Conservation (phyloP, 2,329 filamentous ascomycete species). For the Penicillium aurantiogriseum region DNA sequence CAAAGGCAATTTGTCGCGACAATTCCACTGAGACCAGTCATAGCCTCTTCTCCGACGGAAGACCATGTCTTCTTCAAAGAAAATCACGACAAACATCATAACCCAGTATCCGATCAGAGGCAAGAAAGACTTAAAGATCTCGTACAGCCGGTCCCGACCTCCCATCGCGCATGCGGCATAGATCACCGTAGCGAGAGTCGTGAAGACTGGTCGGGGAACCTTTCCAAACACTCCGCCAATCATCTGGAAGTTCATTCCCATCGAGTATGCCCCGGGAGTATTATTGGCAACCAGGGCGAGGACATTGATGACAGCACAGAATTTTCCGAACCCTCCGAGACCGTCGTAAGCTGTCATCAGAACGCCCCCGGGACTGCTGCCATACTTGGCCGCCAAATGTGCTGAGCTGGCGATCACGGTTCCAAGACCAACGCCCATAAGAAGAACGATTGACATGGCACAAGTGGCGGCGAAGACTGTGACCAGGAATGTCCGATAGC, state of each 20-base stretch:
- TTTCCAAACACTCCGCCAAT: constrained; percentile 38
- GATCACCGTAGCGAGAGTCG: constrained; percentile 41
- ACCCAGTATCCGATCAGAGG: constrained; percentile 51
- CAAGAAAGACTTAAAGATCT: constrained; percentile 47
- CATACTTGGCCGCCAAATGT: constrained; percentile 18
- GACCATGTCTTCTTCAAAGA: constrained; percentile 44
- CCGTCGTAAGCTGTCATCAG: constrained; percentile 40
- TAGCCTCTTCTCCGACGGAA: constrained; percentile 41
- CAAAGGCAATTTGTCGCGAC: constrained; percentile 38
- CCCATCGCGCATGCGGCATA: constrained; percentile 47
- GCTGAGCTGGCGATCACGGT: constrained; percentile 38
- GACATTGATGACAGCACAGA: constrained; percentile 45
- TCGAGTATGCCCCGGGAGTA: constrained; percentile 46
- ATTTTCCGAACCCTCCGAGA: constrained; percentile 44
- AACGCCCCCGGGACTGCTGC: constrained; percentile 36
- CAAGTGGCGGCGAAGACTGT: constrained; percentile 38
- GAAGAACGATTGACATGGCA: constrained; percentile 35
- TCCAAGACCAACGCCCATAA: constrained; percentile 45
- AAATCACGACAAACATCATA: constrained; percentile 44
- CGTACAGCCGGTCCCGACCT: constrained; percentile 45
- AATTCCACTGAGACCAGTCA: constrained; percentile 45
- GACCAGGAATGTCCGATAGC: constrained; percentile 38
- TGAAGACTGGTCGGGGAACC: constrained; percentile 46
- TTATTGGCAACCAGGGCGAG: constrained; percentile 47
- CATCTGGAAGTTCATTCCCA: constrained; percentile 47